Evolutionary conservation across 371 early-diverging fungal species (phyloP).

Genomic region (Mucor racemosus): DNA sequence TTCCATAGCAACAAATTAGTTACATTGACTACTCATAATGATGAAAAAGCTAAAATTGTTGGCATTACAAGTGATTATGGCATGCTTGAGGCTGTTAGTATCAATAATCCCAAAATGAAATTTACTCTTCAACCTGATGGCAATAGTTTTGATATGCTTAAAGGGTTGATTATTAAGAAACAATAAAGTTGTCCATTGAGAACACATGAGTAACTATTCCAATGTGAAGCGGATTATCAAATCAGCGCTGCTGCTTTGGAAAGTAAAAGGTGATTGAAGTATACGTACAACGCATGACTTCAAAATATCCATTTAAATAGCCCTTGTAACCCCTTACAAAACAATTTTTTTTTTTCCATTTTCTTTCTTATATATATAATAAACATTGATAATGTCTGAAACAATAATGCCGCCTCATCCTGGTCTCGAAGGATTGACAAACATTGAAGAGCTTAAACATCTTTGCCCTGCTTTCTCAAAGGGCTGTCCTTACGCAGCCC

Average conservation of each 20-base stretch:
- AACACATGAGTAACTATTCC: too few relatives aligned
- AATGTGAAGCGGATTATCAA: too few relatives aligned
- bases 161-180: slow-evolving; percentile 85
- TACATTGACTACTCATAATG: slow-evolving; percentile 60
- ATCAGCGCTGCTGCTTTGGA: too few relatives aligned
- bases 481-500: slow-evolving; percentile 54
- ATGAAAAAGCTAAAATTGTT: slow-evolving; percentile 63
- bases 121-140: slow-evolving; percentile 92
- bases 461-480: slow-evolving; percentile 55
- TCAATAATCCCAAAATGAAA: slow-evolving; percentile 55
- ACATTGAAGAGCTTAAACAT: slow-evolving; percentile 44
- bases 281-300: not conserved
- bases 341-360: not conserved
- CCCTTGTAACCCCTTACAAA: not conserved
- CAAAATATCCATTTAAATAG: not conserved
- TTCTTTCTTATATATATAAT: not conserved
- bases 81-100: slow-evolving; percentile 66
- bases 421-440: slow-evolving; percentile 41
- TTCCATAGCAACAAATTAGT: slow-evolving; percentile 65
- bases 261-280: too few relatives aligned
- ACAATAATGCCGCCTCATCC: slow-evolving; percentile 42
- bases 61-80: slow-evolving; percentile 81
- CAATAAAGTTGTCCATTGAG: not conserved
- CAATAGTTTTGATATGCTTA: slow-evolving; percentile 96
- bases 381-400: slow-evolving; percentile 11